These are phyloP conservation scores for Austroboletus novae-zelandiae DNA, from an alignment of 1,284 basidiomycete species.

Conservation along the genomic window DNA sequence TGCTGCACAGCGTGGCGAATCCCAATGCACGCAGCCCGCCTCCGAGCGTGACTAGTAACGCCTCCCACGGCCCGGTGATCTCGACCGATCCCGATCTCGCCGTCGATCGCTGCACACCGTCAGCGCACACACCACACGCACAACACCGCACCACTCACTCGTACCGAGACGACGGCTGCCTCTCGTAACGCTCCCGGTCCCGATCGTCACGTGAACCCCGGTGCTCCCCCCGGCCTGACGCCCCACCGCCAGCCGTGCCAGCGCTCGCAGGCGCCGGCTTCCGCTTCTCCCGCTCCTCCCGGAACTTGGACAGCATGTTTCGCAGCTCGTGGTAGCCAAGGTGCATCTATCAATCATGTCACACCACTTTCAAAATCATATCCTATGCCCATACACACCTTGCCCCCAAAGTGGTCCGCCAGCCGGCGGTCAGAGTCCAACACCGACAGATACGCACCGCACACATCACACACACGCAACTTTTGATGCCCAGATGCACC, in stretches of 20 bases:
- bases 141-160: slow-evolving; percentile 54
- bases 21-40: slow-evolving; percentile 1
- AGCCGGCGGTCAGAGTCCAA: slow-evolving; percentile 98
- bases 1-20: slow-evolving; percentile 22
- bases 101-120: slow-evolving; percentile 50
- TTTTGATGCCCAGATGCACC: slow-evolving; percentile 99
- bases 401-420: slow-evolving; percentile 99
- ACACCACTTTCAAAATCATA: slow-evolving; percentile 15
- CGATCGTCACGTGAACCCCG: slow-evolving; percentile 57
- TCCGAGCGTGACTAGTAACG: slow-evolving; percentile 49
- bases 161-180: slow-evolving; percentile 67
- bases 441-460: slow-evolving; percentile 97
- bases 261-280: slow-evolving; percentile 54
- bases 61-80: slow-evolving; percentile 66
- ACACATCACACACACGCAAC: slow-evolving; percentile 98
- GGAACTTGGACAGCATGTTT: slow-evolving; percentile 87
- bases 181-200: slow-evolving; percentile 66
- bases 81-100: slow-evolving; percentile 72
- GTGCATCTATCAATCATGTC: slow-evolving; percentile 77
- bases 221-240: slow-evolving; percentile 40
- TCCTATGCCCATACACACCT: slow-evolving; percentile 52
- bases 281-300: slow-evolving; percentile 83
- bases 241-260: slow-evolving; percentile 30
- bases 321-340: slow-evolving; percentile 97
- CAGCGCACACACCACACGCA: slow-evolving; percentile 3